Evolutionary conservation across 257 asterid genomes (phyloP), one percentile per base, ranked within the genome.

Genomic region (Penstemon davidsonii): DNA sequence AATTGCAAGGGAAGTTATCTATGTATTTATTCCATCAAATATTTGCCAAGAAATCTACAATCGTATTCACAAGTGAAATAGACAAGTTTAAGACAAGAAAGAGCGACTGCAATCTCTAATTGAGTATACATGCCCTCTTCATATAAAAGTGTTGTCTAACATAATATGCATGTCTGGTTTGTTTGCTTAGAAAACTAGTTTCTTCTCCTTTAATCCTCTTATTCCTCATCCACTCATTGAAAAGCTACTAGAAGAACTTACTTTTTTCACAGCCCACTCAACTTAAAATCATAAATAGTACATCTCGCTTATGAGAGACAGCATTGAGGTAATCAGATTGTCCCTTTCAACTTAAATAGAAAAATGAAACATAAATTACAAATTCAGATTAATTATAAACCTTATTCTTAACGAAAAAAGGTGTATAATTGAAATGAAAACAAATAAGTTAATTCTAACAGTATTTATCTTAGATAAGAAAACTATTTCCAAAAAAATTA

Each of bases 1-100:
- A 43, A 38, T 60, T 37, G 39, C 55, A 43, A 66, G 50, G 11
- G 38, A 43, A 58, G 41, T 57, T 62, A 46, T 68, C 62, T 57
- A 19, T 25, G 33, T 15, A 72, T 38, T 52, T 8, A 65, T 7
- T 41, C 51, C 65, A 46, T 10, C 40, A 66, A 70, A 57, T 8
- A 55, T 10, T 33, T 13, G 18, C 57, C 53, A 15, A 52, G 7
- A 74, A 41, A n/a, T 62, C 46, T 65, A 46, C 18, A 36, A 18
- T 13, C 6, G 33, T 51, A 7, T 11, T 33, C 15, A 49, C 56
- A 68, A 68, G 65, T 36, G 18, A 15, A 15, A 41, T 5, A 1
- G 46, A 55, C 7, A 62, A 25, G 11, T 18, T 49, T 10, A 10
- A 69, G 64, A 50, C 60, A 56, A 62, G 64, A 43, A 39, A 42